Base-by-base conservation (phyloP, 2,329 filamentous ascomycete species). In the Xylariales sp. region DNA sequence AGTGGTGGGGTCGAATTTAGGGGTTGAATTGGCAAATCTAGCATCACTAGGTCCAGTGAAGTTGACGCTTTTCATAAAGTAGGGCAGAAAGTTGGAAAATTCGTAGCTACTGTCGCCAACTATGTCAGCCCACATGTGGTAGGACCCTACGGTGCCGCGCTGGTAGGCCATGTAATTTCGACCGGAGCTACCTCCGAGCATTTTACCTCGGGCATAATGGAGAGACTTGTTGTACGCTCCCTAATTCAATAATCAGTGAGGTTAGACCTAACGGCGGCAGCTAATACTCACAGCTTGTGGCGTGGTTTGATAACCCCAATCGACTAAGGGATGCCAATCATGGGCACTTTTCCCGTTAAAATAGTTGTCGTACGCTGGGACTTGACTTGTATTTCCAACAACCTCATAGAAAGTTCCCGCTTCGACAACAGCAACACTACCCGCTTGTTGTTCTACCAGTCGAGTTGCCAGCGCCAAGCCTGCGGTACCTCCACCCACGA, bases 401-500 rank as follows among this genome's bases (percentile, higher is more conserved):
- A 52, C 32, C 39, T 57, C 45, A 23, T 64, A 64, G 46, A 58
- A 64, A 1, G 34, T 28, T 1, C 61, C 61, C 1, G 61, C 61
- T 28, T 64, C 61, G 5, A 57, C 39, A 1, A 64, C 46, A 1
- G 45, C 61, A 12, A 64, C 39, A 4, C 34, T 32, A 16, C 18
- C 18, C 5, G 45, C 14, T 5, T 34, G 14, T 16, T 64, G 45
- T 32, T 57, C 53, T 1, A 28, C 16, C 7, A 64, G 32, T 8
- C 61, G 54, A 4, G 45, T 23, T 5, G 61, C 61, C 1, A 64
- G 14, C 8, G 61, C 36, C 3, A 64, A 23, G 7, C 61, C 61
- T 3, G 61, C 45, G 5, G 45, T 64, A 9, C 61, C 61, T 3
- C 61, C 61, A 16, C 61, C 61, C 3, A 64, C 61, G 10, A 64